Conservation (phyloP, 139 green algal species). For the Desmodesmus armatus region DNA sequence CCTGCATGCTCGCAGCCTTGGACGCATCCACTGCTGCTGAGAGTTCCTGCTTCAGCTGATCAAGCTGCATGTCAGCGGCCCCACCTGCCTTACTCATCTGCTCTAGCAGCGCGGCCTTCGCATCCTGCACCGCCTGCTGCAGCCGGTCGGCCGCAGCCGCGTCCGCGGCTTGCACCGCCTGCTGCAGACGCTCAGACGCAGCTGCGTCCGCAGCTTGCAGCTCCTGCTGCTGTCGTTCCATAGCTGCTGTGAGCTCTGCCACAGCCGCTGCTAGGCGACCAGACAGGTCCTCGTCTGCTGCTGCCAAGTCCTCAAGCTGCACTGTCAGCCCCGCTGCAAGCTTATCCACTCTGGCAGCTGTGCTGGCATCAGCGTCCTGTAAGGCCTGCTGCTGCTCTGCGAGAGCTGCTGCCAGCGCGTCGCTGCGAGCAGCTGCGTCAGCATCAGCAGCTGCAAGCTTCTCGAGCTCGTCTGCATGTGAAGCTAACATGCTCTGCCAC, state of each 20-base stretch:
- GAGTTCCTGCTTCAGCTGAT: background rate
- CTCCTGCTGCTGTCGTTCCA: constrained; percentile 7
- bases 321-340: no score
- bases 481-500: no score
- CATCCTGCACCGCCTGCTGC: background rate
- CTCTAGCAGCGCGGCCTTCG: background rate
- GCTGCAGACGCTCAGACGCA: constrained; percentile 5
- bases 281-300: constrained; percentile 7
- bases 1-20: background rate
- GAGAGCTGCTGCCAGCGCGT: no score
- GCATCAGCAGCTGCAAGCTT: no score
- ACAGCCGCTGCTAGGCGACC: background rate
- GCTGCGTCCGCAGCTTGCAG: background rate
- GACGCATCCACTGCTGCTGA: background rate
- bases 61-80: background rate
- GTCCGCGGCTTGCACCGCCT: background rate
- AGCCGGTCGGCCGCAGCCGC: background rate
- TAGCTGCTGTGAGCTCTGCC: background rate
- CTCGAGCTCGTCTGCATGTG: no score
- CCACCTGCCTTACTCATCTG: background rate
- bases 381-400: no score
- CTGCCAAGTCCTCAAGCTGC: background rate
- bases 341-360: no score
- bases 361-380: background rate
- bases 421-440: no score